Evolutionary conservation across 768 basidiomycete species (phyloP).

Genomic region (Tulasnella calospora): DNA sequence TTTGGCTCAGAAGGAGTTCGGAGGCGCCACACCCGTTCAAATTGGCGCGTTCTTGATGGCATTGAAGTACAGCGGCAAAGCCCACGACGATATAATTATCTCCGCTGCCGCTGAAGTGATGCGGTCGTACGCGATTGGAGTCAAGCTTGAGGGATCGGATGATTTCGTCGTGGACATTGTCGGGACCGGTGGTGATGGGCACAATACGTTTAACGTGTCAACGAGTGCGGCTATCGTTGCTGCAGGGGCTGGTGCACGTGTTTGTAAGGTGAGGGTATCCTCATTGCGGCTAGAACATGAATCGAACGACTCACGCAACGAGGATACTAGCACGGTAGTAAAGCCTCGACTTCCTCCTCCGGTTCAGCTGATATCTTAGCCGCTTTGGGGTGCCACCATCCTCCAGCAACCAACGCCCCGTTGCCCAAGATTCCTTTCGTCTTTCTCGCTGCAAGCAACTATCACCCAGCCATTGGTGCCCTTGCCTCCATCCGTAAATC

Average conservation of each 20-base stretch:
- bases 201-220: conserved; percentile 95
- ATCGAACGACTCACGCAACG: background rate
- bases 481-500: conserved; percentile 79
- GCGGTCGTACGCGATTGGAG: conserved; percentile 59
- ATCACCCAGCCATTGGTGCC: conserved; percentile 78
- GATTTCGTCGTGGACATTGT: conserved; percentile 65
- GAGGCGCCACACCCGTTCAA: conserved; percentile 59
- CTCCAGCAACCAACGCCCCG: conserved; percentile 43
- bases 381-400: conserved; percentile 64
- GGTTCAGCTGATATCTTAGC: conserved; percentile 91
- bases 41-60: conserved; percentile 88
- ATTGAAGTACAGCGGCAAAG: conserved; percentile 72
- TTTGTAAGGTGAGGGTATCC: conserved; percentile 66
- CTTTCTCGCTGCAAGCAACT: conserved; percentile 91
- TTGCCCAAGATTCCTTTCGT: conserved; percentile 66
- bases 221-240: conserved; percentile 92
- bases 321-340: conserved; percentile 68
- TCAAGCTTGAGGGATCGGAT: conserved; percentile 46
- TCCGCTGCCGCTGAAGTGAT: conserved; percentile 74
- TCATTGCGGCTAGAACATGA: background rate
- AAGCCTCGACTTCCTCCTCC: conserved; percentile 88
- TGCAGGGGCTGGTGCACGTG: conserved; percentile 87
- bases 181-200: conserved; percentile 91
- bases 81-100: conserved; percentile 68
- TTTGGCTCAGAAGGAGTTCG: conserved; percentile 51